phyloP scores from a whole-genome alignment of 139 green algal genomes.

The Tetraselmis chui region DNA sequence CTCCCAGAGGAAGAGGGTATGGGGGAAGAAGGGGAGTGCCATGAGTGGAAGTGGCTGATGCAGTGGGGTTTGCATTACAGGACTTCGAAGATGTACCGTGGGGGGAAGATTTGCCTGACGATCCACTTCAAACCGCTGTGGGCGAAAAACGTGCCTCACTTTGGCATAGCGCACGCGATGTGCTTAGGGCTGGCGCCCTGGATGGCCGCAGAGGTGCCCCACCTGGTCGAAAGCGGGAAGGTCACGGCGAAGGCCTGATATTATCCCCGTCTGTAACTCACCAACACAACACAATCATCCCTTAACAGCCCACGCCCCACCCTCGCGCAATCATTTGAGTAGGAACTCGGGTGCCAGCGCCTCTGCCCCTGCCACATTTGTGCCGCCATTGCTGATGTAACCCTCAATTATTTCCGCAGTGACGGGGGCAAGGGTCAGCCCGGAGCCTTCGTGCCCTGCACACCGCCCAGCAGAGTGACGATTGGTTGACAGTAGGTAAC shows the following conservation, averaged over 20 bases:
- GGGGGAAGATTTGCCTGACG: constrained; percentile 90
- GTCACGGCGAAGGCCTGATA: constrained; percentile 58
- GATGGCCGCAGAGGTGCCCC: constrained; percentile 91
- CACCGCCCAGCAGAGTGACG: constrained; percentile 28
- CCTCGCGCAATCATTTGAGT: not conserved
- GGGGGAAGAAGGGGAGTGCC: too few relatives aligned
- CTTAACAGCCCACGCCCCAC: too few relatives aligned
- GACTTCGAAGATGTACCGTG: constrained; percentile 95
- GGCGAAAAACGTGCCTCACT: constrained; percentile 88
- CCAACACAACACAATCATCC: too few relatives aligned
- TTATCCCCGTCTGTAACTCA: too few relatives aligned
- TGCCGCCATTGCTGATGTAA: constrained; percentile 4
- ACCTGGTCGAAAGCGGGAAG: constrained; percentile 75
- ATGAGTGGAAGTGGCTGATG: too few relatives aligned
- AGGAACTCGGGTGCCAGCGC: not conserved
- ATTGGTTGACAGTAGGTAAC: not conserved
- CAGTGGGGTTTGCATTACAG: not conserved
- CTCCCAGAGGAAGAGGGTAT: too few relatives aligned
- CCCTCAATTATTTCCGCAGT: constrained; percentile 45
- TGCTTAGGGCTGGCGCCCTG: constrained; percentile 91
- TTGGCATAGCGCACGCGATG: constrained; percentile 91
- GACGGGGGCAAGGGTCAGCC: constrained; percentile 56
- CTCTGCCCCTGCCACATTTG: not conserved
- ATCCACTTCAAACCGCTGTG: constrained; percentile 97
- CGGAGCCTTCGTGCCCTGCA: constrained; percentile 71